Base-by-base conservation (phyloP, 2,329 filamentous ascomycete genomes). In the Lachnum nothofagi region DNA sequence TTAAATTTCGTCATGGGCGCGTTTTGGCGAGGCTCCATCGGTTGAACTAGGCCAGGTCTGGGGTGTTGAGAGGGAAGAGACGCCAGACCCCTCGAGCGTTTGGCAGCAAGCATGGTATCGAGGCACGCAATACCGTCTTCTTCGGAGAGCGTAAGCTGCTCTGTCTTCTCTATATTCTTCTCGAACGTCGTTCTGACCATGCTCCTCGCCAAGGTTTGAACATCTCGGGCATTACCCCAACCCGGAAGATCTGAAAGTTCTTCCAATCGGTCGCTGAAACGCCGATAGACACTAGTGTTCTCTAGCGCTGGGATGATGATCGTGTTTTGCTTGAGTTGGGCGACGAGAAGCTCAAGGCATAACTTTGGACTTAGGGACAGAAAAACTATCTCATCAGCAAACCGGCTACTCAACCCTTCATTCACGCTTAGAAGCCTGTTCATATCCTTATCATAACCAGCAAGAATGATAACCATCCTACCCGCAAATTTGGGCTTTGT, bases 391-490 rank as follows among this genome's bases (percentile, higher is more conserved):
- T 70, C 64, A 27, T 80, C 76, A 0, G 77, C 68, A 54, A 83
- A 82, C 2, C 78, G 71, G 53, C 73, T 77, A 0, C 70, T 73
- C 1, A 82, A 63, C 0, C 78, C 78, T 1, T 72, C 70, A 53
- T 82, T 81, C 8, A 68, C 65, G 0, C 60, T 54, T 62, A 82
- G 70, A 0, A 82, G 67, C 0, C 64, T 61, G 52, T 81, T 75
- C 46, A 82, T 80, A 31, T 80, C 74, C 0, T 68, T 60, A 24
- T 78, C 72, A 51, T 82, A 82, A 0, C 79, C 78, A 1, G 79
- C 78, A 4, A 82, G 67, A 35, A 82, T 79, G 29, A 75, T 67
- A n/a, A 81, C 64, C 2, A 82, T 58, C 55, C 78, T 80, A 22
- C 69, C 57, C 0, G 64, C 61, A 55, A 71, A 81, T 42, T 67